A percentile compares a stretch with the other conserved stretches of the same genome.
phyloP scores from a whole-genome alignment of 2,329 filamentous ascomycete species.

The Paecilomyces dactylethromorphus region DNA sequence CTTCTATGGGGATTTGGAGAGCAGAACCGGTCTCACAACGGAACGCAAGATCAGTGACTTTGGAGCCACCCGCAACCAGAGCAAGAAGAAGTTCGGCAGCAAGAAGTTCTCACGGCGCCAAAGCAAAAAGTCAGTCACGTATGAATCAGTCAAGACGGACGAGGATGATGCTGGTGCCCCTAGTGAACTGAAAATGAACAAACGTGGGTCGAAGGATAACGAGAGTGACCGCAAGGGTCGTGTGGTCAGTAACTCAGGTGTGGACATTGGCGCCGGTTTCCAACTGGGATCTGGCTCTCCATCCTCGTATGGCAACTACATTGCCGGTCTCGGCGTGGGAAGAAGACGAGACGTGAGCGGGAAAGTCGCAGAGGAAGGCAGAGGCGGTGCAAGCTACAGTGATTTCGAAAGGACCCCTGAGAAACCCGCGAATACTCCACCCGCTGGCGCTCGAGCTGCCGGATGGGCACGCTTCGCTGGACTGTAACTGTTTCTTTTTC shows the following conservation, averaged over 20 bases:
- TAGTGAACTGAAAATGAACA: slow-evolving; percentile 1
- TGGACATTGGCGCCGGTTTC: slow-evolving; percentile 22
- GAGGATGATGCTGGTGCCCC: slow-evolving; percentile 20
- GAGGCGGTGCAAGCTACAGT: slow-evolving; percentile 20
- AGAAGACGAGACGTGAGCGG: slow-evolving; percentile 41
- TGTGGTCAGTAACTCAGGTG: slow-evolving; percentile 37
- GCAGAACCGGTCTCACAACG: slow-evolving; percentile 13
- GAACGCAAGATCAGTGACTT: slow-evolving; percentile 17
- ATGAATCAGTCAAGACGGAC: slow-evolving; percentile 27
- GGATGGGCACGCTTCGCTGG: slow-evolving; percentile 43
- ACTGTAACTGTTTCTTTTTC: slow-evolving; percentile 18
- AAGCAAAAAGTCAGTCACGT: slow-evolving; percentile 25
- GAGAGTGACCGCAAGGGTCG: slow-evolving; percentile 37
- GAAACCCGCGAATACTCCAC: slow-evolving; percentile 10
- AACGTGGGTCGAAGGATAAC: slow-evolving; percentile 1
- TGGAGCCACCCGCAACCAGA: slow-evolving; percentile 6
- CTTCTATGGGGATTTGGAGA: slow-evolving; percentile 34
- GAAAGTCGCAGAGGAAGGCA: slow-evolving; percentile 41
- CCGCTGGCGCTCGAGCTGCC: slow-evolving; percentile 26
- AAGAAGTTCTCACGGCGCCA: slow-evolving; percentile 25
- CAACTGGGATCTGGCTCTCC: slow-evolving; percentile 21
- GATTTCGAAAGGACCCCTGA: slow-evolving; percentile 8
- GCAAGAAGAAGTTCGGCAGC: slow-evolving; percentile 16
- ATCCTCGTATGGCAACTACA: slow-evolving; percentile 35
- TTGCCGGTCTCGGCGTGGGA: slow-evolving; percentile 38